Evolutionary conservation across 106 monocot genomes (phyloP).

Genomic region (Vanilla planifolia): DNA sequence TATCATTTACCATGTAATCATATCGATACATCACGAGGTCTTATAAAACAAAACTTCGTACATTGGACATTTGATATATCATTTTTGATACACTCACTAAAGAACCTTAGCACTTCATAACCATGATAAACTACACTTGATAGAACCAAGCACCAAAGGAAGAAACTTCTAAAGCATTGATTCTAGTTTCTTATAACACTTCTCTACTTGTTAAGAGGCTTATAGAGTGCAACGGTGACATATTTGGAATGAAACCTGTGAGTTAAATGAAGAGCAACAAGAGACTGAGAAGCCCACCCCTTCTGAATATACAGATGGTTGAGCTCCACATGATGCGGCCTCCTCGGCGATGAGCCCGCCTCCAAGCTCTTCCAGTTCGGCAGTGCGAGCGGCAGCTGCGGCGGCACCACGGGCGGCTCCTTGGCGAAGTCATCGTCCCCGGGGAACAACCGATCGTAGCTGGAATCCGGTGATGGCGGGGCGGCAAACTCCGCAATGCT

Average conservation of each 20-base stretch:
- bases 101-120: too few relatives aligned
- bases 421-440: slow-evolving; percentile 65
- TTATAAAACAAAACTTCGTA: too few relatives aligned
- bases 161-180: too few relatives aligned
- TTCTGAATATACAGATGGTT: slow-evolving; percentile 86
- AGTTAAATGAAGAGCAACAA: slow-evolving; percentile 64
- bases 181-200: too few relatives aligned
- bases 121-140: too few relatives aligned
- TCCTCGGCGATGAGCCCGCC: slow-evolving; percentile 8
- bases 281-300: slow-evolving; percentile 43
- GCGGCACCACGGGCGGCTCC: slow-evolving; percentile 59
- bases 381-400: slow-evolving; percentile 51
- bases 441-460: slow-evolving; percentile 38
- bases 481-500: slow-evolving; percentile 52
- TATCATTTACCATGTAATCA: too few relatives aligned
- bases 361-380: slow-evolving; percentile 31
- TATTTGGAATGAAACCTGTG: slow-evolving; percentile 77
- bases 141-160: too few relatives aligned
- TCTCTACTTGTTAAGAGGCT: slow-evolving; percentile 33
- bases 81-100: too few relatives aligned
- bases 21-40: too few relatives aligned
- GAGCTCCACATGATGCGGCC: slow-evolving; percentile 58
- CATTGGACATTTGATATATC: too few relatives aligned
- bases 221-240: slow-evolving; percentile 69
- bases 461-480: slow-evolving; percentile 61